Evolutionary conservation across 1,284 basidiomycete species (phyloP).

Genomic region (Trichosporon ovoides): DNA sequence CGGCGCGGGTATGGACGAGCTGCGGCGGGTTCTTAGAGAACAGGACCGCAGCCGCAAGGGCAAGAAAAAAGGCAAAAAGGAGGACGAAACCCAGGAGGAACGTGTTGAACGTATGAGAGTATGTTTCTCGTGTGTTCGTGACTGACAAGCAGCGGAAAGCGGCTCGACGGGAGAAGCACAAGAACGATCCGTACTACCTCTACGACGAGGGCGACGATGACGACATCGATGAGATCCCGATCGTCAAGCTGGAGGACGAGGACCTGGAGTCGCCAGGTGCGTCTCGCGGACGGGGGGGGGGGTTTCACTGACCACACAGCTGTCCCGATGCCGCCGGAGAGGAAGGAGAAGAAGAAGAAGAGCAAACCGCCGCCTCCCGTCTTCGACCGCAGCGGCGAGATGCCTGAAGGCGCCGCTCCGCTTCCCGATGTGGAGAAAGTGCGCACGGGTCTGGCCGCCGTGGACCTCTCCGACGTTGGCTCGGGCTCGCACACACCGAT

Average conservation of each 20-base stretch:
- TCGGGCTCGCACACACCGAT: background rate
- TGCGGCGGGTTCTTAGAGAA: conserved; percentile 46
- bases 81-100: conserved; percentile 39
- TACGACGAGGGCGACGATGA: conserved; percentile 53
- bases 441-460: conserved; percentile 42
- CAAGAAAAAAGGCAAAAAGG: conserved; percentile 39
- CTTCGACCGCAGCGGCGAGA: conserved; percentile 74
- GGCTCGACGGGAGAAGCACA: conserved; percentile 64
- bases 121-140: conserved; percentile 17
- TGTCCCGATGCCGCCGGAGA: conserved; percentile 10
- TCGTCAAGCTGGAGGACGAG: conserved; percentile 64
- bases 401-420: conserved; percentile 61
- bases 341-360: conserved; percentile 18
- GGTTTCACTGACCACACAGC: conserved; percentile 45
- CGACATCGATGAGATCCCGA: conserved; percentile 77
- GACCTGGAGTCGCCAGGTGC: conserved; percentile 38
- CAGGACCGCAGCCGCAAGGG: conserved; percentile 47
- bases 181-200: conserved; percentile 84
- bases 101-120: conserved; percentile 42
- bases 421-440: background rate
- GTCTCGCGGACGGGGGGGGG: conserved; percentile 32
- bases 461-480: conserved; percentile 17
- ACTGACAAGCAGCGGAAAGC: conserved; percentile 58
- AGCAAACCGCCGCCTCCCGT: conserved; percentile 31
- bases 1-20: conserved; percentile 47